phyloP scores from a whole-genome alignment of 225 moss, liverwort and hornwort species.

The Polytrichum formosum region DNA sequence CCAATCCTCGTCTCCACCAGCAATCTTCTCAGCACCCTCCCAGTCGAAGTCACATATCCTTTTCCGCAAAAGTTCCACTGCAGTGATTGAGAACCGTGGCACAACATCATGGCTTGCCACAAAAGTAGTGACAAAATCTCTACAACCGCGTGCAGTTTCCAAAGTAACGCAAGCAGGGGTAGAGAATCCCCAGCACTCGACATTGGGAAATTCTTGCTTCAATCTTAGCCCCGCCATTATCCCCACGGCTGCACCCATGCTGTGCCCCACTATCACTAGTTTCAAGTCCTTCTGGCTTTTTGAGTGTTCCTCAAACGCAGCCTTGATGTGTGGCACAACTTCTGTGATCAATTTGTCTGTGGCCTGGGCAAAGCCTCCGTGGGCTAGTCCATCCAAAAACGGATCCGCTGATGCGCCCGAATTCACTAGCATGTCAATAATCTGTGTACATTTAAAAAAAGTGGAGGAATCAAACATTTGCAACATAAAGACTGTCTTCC shows the following conservation, averaged over 20 bases:
- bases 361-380: slow-evolving; percentile 84
- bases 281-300: slow-evolving; percentile 60
- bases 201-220: slow-evolving; percentile 50
- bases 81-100: slow-evolving; percentile 74
- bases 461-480: background rate
- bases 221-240: slow-evolving; percentile 59
- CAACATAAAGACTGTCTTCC: background rate
- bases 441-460: slow-evolving; percentile 13
- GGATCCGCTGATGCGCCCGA: slow-evolving; percentile 76
- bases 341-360: slow-evolving; percentile 52
- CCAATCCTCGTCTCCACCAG: slow-evolving; percentile 67
- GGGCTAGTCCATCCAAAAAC: slow-evolving; percentile 57
- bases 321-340: slow-evolving; percentile 65
- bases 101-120: slow-evolving; percentile 75
- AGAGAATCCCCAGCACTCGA: slow-evolving; percentile 81
- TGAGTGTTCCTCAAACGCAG: slow-evolving; percentile 65
- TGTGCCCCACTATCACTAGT: slow-evolving; percentile 82
- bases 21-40: slow-evolving; percentile 65
- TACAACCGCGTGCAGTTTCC: slow-evolving; percentile 60
- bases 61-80: slow-evolving; percentile 64
- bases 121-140: slow-evolving; percentile 71
- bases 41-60: slow-evolving; percentile 75
- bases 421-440: slow-evolving; percentile 88
- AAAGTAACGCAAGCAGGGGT: slow-evolving; percentile 84
- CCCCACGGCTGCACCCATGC: slow-evolving; percentile 93